phyloP scores from a whole-genome alignment of 2,329 filamentous ascomycete genomes.

The Sordariomycetes sp. region DNA sequence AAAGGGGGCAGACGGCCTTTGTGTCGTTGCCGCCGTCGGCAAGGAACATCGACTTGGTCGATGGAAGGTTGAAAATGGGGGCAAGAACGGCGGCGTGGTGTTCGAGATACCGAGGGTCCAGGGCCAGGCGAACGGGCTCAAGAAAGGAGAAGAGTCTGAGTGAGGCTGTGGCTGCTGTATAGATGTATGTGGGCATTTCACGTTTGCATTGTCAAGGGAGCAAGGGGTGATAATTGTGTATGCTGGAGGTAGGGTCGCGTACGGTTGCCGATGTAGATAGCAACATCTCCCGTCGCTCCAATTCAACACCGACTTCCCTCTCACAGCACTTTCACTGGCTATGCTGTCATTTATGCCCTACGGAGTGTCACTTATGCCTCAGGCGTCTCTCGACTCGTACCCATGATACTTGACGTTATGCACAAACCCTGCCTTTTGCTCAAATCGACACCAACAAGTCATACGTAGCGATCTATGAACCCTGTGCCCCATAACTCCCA shows the following conservation, averaged over 20 bases:
- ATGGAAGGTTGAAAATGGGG: constrained; percentile 58
- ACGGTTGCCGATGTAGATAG: not conserved
- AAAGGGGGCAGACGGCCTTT: constrained; percentile 64
- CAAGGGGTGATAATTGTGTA: not conserved
- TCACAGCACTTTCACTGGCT: not conserved
- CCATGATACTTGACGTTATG: not conserved
- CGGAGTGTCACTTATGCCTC: not conserved
- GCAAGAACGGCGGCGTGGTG: constrained; percentile 75
- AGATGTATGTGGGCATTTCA: not conserved
- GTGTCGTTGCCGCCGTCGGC: constrained; percentile 75
- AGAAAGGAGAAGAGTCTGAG: constrained; percentile 12
- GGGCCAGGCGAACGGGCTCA: constrained; percentile 3
- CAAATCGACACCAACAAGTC: not conserved
- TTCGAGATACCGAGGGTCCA: constrained; percentile 61
- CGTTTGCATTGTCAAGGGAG: not conserved
- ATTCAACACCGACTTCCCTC: not conserved
- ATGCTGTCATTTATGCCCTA: not conserved
- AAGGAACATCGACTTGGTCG: constrained; percentile 78
- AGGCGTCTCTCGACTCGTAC: not conserved
- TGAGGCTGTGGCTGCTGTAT: not conserved
- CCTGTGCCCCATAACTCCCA: not conserved
- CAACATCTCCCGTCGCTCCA: not conserved
- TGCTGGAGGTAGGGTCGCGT: not conserved
- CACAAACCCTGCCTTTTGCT: not conserved
- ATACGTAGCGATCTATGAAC: not conserved